Conservation (phyloP, 2,329 filamentous ascomycete genomes). For the Trichoderma koningiopsis region DNA sequence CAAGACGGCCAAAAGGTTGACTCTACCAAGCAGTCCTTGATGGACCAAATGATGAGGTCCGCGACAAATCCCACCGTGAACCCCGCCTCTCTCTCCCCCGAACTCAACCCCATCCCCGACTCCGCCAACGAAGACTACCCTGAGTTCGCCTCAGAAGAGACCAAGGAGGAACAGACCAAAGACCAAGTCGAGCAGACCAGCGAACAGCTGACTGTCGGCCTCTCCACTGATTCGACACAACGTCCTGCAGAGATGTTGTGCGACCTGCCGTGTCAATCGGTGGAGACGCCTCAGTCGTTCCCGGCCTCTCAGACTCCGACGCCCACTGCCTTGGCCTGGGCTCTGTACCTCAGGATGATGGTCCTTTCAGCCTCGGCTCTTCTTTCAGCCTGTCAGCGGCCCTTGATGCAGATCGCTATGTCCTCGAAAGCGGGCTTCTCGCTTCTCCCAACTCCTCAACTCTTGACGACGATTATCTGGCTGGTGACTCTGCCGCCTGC, state of each 20-base stretch:
- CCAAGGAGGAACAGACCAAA: conserved; percentile 18
- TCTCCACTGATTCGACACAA: conserved; percentile 94
- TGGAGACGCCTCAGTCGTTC: conserved; percentile 57
- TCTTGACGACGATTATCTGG: conserved; percentile 69
- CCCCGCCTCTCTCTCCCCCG: conserved; percentile 63
- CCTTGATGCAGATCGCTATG: conserved; percentile 72
- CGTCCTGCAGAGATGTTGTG: conserved; percentile 99
- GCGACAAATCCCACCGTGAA: conserved; percentile 56
- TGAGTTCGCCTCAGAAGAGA: conserved; percentile 27
- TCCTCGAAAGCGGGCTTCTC: conserved; percentile 76
- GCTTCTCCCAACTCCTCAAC: conserved; percentile 68
- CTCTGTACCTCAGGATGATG: conserved; percentile 60
- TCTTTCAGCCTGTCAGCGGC: conserved; percentile 68
- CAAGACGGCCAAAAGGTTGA: conserved; percentile 43
- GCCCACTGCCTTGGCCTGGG: conserved; percentile 46
- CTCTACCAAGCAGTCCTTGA: conserved; percentile 37
- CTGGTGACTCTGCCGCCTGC: conserved; percentile 58
- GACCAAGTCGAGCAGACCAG: conserved; percentile 24
- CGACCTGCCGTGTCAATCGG: conserved; percentile 99
- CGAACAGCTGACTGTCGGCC: conserved; percentile 36
- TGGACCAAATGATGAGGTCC: conserved; percentile 48
- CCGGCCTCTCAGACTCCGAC: conserved; percentile 46
- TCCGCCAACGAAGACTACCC: conserved; percentile 34
- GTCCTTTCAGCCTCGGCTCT: conserved; percentile 69
- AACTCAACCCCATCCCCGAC: conserved; percentile 53